A percentile compares a stretch with the other conserved stretches of the same genome.
These are phyloP conservation scores for Cicer pinnatifidum DNA, from an alignment of 306 rosid genomes.

Conservation along the genomic window DNA sequence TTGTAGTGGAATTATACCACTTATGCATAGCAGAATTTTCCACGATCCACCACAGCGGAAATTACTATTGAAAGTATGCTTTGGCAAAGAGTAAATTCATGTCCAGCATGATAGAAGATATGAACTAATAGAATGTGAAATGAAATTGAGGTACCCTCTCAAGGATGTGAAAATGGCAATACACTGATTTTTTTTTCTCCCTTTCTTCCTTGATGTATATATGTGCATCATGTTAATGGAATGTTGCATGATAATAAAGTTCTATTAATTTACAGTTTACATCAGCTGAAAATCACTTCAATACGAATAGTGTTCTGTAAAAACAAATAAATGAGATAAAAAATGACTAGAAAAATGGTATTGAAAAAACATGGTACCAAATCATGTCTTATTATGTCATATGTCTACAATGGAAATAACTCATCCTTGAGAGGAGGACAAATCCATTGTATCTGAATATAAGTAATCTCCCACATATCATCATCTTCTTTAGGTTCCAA, in stretches of 20 bases:
- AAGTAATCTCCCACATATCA: slow-evolving; percentile 83
- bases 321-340: not conserved
- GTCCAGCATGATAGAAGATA: not conserved
- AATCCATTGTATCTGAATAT: slow-evolving; percentile 91
- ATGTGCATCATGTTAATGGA: no score
- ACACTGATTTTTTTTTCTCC: not conserved
- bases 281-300: not conserved
- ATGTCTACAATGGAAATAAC: slow-evolving; percentile 60
- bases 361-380: not conserved
- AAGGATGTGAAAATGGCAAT: not conserved
- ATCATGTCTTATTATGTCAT: not conserved
- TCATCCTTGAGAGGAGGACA: slow-evolving; percentile 83
- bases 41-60: no score
- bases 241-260: no score
- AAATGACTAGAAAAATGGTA: slow-evolving; percentile 9
- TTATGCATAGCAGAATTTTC: no score
- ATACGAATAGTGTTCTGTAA: no score
- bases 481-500: slow-evolving; percentile 66
- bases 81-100: not conserved
- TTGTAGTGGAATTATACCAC: no score
- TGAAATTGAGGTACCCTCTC: not conserved
- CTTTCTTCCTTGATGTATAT: no score
- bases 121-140: not conserved
- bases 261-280: not conserved
- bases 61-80: not conserved